Percentiles rank a stretch among this genome's conserved stretches.
These are phyloP conservation scores for Magnolia kwangsiensis DNA, from an alignment of 164 flowering plant genomes.

Conservation along the genomic window DNA sequence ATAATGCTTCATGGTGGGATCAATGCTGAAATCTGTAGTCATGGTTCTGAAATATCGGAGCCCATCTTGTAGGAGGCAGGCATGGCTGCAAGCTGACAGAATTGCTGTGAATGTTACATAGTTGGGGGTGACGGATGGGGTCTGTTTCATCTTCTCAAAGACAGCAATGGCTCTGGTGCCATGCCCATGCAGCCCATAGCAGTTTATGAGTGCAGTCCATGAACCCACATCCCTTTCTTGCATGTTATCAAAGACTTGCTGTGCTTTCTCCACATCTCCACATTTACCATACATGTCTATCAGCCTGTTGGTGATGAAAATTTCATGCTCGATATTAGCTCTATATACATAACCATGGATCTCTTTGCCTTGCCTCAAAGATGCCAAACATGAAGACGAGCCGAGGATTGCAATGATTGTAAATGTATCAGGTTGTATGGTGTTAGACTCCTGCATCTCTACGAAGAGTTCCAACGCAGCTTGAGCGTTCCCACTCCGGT, in stretches of 20 bases:
- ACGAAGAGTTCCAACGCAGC: slow-evolving; percentile 10
- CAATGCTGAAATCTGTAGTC: slow-evolving; percentile 8
- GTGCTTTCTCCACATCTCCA: slow-evolving; percentile 7
- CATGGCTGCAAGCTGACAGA: slow-evolving; percentile 18
- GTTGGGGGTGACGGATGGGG: slow-evolving; percentile 7
- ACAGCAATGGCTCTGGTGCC: slow-evolving; percentile 11
- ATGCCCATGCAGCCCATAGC: slow-evolving; percentile 13
- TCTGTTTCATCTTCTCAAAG: slow-evolving; percentile 15
- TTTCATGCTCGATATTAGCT: neutral
- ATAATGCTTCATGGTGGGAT: slow-evolving; percentile 18
- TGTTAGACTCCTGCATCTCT: slow-evolving; percentile 8
- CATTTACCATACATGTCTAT: slow-evolving; percentile 21
- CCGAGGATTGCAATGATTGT: slow-evolving; percentile 10
- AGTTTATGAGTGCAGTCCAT: slow-evolving; percentile 19
- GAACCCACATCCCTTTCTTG: slow-evolving; percentile 16
- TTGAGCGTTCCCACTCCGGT: slow-evolving; percentile 6
- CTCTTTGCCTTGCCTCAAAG: slow-evolving; percentile 11
- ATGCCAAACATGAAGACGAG: slow-evolving; percentile 8
- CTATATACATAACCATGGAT: slow-evolving; percentile 14
- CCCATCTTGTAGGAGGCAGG: slow-evolving; percentile 13
- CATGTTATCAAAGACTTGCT: slow-evolving; percentile 11
- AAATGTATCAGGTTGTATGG: slow-evolving; percentile 12
- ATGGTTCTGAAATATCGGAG: slow-evolving; percentile 12
- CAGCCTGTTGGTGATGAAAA: slow-evolving; percentile 12
- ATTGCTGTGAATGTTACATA: slow-evolving; percentile 13